Evolutionary conservation across 306 rosid genomes (phyloP).

Genomic region (Gastrolobium bilobum): DNA sequence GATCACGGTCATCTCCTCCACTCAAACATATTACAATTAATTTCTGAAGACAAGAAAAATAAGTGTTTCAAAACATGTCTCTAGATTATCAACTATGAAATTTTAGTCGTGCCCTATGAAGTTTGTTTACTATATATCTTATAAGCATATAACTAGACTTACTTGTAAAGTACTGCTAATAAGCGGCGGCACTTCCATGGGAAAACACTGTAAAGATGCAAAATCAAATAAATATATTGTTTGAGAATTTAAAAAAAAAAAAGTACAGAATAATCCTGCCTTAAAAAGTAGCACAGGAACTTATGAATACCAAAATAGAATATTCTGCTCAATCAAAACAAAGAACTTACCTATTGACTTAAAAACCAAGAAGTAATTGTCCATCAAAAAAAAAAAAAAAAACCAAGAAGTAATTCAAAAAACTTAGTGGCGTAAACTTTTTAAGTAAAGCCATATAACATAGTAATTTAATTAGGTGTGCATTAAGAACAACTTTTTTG

Average conservation of each 20-base stretch:
- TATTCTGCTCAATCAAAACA: neutral
- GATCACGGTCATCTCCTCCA: constrained; percentile 91
- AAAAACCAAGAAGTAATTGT: neutral
- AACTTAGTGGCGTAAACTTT: neutral
- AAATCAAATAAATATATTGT: constrained; percentile 23
- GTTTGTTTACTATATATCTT: constrained; percentile 15
- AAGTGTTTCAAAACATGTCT: constrained; percentile 38
- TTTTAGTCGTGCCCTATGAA: neutral
- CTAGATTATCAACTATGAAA: constrained; percentile 30
- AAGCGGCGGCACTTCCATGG: constrained; percentile 82
- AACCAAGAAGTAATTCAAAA: neutral
- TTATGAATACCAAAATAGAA: constrained; percentile 21
- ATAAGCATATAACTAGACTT: constrained; percentile 52
- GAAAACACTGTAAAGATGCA: constrained; percentile 80
- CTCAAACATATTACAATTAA: constrained; percentile 78
- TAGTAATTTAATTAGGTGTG: neutral
- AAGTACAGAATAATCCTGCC: constrained; percentile 14
- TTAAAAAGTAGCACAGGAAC: neutral
- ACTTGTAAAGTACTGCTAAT: constrained; percentile 91
- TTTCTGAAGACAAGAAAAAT: constrained; percentile 67
- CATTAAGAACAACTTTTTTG: constrained; percentile 1
- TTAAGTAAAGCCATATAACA: constrained; percentile 4
- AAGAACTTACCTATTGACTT: neutral
- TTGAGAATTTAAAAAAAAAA: constrained; percentile 17
- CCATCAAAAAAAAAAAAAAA: neutral